Conservation (phyloP, 306 rosid genomes). For the Senna siamea region DNA sequence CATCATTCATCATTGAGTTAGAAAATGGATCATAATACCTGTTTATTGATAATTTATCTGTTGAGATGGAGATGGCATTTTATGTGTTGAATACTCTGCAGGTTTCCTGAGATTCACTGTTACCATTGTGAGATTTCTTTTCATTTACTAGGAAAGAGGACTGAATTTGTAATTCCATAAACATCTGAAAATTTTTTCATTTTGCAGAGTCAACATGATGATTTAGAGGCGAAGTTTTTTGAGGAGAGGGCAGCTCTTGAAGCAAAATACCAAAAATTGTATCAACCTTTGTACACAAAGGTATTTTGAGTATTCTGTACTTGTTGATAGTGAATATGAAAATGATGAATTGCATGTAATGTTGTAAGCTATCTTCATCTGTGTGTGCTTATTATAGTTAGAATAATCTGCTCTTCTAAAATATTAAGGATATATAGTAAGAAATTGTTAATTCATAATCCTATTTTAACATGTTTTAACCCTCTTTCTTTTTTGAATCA, state of each 20-base stretch:
- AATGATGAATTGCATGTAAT: not conserved
- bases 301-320: slow-evolving; percentile 40
- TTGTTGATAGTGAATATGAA: slow-evolving; percentile 13
- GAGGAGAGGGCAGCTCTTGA: slow-evolving; percentile 95
- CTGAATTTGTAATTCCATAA: not conserved
- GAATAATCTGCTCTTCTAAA: not conserved
- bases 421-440: not conserved
- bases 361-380: not conserved
- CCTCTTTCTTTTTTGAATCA: too few relatives aligned
- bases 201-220: slow-evolving; percentile 79
- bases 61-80: not conserved
- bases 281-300: slow-evolving; percentile 78
- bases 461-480: not conserved
- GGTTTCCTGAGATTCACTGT: not conserved
- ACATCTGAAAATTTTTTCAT: not conserved
- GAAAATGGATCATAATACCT: too few relatives aligned
- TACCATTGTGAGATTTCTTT: not conserved
- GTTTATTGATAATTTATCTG: not conserved
- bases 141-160: not conserved
- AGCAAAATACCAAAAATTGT: slow-evolving; percentile 85
- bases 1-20: too few relatives aligned
- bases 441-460: not conserved
- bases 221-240: slow-evolving; percentile 76
- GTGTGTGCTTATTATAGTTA: not conserved
- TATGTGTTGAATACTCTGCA: not conserved